Percentiles rank a stretch among this genome's conserved stretches.
These are phyloP conservation scores for Phialophora expanda DNA, from an alignment of 2,329 filamentous ascomycete species.

Conservation along the genomic window DNA sequence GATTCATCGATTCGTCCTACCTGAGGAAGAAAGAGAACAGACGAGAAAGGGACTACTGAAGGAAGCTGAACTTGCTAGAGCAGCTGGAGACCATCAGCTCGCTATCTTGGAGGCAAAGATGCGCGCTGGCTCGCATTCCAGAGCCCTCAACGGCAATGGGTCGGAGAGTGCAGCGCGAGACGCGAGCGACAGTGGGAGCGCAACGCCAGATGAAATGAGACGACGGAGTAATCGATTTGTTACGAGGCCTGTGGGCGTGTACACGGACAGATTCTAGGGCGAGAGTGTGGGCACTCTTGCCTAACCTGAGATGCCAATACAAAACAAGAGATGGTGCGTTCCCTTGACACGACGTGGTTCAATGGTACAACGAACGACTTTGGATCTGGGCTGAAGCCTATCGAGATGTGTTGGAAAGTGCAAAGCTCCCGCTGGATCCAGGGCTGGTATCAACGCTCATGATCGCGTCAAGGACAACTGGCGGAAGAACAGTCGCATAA, in stretches of 20 bases:
- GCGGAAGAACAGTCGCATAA: background rate
- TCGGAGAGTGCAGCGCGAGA: conserved; percentile 32
- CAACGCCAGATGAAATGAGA: conserved; percentile 32
- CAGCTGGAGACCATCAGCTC: conserved; percentile 33
- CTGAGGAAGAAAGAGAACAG: conserved; percentile 66
- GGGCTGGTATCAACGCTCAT: background rate
- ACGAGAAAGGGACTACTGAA: conserved; percentile 36
- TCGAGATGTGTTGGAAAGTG: background rate
- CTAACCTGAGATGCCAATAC: background rate
- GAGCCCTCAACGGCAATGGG: conserved; percentile 15
- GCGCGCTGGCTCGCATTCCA: conserved; percentile 29
- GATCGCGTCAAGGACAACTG: too few species aligned
- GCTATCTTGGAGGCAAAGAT: conserved; percentile 31
- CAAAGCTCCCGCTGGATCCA: background rate
- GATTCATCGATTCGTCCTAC: conserved; percentile 80
- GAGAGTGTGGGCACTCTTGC: background rate
- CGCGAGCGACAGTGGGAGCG: conserved; percentile 28
- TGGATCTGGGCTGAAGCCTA: background rate
- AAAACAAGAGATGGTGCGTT: background rate
- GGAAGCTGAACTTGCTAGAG: conserved; percentile 36
- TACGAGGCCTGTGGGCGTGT: conserved; percentile 33
- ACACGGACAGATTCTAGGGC: conserved; percentile 31
- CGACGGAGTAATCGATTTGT: conserved; percentile 36
- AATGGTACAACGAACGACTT: background rate
- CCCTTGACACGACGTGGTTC: background rate